A percentile compares a stretch with the other conserved stretches of the same genome.
These are phyloP conservation scores for Sergeia podlipaevii DNA, from an alignment of 208 protist species.

Conservation along the genomic window DNA sequence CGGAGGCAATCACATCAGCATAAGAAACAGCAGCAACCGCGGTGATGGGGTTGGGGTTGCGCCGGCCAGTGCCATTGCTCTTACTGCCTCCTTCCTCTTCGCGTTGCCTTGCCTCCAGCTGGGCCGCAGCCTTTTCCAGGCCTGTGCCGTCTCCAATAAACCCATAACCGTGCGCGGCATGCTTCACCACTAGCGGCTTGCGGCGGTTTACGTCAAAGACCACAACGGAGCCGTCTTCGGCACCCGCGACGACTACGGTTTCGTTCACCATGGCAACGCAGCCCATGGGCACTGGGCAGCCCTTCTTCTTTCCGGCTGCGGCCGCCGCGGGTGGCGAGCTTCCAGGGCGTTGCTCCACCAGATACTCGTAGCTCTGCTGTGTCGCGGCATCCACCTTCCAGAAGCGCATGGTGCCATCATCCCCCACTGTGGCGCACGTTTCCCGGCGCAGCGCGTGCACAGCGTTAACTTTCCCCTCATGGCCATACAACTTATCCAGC, in stretches of 20 bases:
- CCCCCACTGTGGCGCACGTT: conserved; percentile 71
- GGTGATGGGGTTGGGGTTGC: conserved; percentile 76
- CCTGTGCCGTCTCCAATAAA: conserved; percentile 84
- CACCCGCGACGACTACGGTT: conserved; percentile 55
- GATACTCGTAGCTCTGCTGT: conserved; percentile 66
- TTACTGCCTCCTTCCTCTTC: conserved; percentile 12
- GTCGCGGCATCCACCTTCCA: conserved; percentile 88
- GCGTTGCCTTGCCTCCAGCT: conserved; percentile 12
- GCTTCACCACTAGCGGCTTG: conserved; percentile 54
- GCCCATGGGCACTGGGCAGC: conserved; percentile 44
- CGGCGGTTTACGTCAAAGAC: conserved; percentile 82
- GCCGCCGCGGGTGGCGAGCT: background rate
- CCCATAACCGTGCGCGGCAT: conserved; percentile 72
- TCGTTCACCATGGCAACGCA: conserved; percentile 85
- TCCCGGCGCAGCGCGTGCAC: conserved; percentile 67
- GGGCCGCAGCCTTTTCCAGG: conserved; percentile 57
- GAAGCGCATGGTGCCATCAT: conserved; percentile 86
- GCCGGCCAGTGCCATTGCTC: background rate
- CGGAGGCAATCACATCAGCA: conserved; percentile 73
- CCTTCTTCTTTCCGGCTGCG: conserved; percentile 6
- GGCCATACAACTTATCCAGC: conserved; percentile 86
- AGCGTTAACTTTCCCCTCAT: conserved; percentile 57
- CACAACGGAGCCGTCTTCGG: conserved; percentile 71
- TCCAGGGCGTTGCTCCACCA: conserved; percentile 3
- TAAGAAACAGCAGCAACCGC: conserved; percentile 82